phyloP scores from a whole-genome alignment of 345 rosid species.

The Ceriops tagal region DNA sequence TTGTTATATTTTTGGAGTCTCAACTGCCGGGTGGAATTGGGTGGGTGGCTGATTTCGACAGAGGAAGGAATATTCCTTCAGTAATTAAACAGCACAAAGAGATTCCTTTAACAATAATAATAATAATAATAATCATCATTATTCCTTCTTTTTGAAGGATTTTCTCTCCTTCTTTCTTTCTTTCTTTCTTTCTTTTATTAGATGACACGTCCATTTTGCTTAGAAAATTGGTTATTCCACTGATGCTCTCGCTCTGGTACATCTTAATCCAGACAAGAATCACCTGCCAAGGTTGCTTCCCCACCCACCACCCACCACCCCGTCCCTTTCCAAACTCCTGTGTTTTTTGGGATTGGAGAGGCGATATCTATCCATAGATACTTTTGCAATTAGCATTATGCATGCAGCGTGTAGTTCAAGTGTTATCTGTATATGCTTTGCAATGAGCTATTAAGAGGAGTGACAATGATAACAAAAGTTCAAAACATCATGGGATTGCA shows the following conservation, averaged over 20 bases:
- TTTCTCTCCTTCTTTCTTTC: too few species aligned
- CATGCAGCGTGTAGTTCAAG: too few species aligned
- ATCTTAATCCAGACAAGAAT: not conserved
- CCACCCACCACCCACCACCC: too few species aligned
- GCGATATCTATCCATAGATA: too few species aligned
- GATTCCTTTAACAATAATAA: slow-evolving; percentile 3
- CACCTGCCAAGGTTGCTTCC: too few species aligned
- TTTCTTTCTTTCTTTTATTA: not conserved
- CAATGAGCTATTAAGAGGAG: too few species aligned
- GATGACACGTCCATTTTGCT: slow-evolving; percentile 8
- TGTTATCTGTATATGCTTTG: too few species aligned
- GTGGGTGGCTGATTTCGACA: not conserved
- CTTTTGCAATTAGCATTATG: too few species aligned
- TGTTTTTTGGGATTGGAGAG: too few species aligned
- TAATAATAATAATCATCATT: not conserved
- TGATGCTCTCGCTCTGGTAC: not conserved
- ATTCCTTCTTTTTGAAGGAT: not conserved
- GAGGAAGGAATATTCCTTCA: not conserved
- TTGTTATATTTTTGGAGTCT: not conserved
- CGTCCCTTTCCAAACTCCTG: not conserved
- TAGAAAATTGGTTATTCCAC: not conserved
- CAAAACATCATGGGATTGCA: too few species aligned
- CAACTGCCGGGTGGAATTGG: not conserved
- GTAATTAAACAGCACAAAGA: not conserved
- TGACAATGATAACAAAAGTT: too few species aligned